A percentile compares a stretch with the other conserved stretches of the same genome.
Conservation (phyloP, 768 basidiomycete species). For the Peribolospora kevripleyi region DNA sequence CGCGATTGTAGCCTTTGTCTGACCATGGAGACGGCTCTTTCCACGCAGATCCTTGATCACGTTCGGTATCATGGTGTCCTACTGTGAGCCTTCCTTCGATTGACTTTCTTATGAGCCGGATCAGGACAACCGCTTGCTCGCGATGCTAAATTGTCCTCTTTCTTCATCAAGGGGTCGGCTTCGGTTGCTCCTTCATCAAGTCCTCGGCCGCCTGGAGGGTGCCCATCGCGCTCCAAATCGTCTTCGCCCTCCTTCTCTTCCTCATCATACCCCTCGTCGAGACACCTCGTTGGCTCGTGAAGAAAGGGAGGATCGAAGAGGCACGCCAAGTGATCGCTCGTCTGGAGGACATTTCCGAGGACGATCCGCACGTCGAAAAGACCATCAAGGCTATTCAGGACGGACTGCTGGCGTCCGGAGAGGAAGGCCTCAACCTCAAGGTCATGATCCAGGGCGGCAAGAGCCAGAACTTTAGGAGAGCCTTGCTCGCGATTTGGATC, state of each 20-base stretch:
- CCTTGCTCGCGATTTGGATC: constrained; percentile 19
- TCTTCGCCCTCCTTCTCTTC: constrained; percentile 19
- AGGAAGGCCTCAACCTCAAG: background rate
- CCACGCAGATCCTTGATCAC: no score
- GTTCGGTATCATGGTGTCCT: no score
- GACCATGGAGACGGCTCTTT: no score
- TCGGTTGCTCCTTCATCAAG: constrained; percentile 19
- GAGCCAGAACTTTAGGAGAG: constrained; percentile 21
- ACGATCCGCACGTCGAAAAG: constrained; percentile 12
- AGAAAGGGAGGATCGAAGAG: constrained; percentile 18
- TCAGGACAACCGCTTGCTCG: background rate
- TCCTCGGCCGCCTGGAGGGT: constrained; percentile 20
- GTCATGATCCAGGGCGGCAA: constrained; percentile 14
- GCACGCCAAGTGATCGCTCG: constrained; percentile 17
- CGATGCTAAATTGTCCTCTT: constrained; percentile 4
- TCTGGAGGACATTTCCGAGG: constrained; percentile 4
- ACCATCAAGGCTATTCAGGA: constrained; percentile 15
- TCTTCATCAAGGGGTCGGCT: constrained; percentile 21
- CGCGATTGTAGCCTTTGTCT: background rate
- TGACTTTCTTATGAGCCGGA: no score
- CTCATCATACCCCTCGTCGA: constrained; percentile 18
- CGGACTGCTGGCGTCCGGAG: background rate
- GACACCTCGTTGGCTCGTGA: constrained; percentile 21
- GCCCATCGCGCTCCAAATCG: constrained; percentile 21
- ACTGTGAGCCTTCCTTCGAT: no score